These are phyloP conservation scores for Pyrrhoderma noxium DNA, from an alignment of 1,284 basidiomycete genomes.

Conservation along the genomic window DNA sequence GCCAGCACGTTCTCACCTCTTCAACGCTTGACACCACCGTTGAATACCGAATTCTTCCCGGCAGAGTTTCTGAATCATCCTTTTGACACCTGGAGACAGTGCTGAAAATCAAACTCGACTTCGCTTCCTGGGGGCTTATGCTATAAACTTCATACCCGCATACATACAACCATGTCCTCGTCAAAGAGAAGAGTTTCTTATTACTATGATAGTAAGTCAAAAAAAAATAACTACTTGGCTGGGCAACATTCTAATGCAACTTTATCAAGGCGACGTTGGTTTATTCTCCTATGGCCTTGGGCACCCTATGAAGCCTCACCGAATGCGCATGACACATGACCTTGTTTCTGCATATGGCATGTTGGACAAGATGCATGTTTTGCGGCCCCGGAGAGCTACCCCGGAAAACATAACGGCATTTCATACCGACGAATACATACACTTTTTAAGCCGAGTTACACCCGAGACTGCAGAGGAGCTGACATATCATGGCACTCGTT, in stretches of 20 bases:
- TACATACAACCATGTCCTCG: too few species aligned
- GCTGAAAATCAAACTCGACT: too few species aligned
- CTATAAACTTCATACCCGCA: too few species aligned
- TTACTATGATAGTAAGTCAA: slow-evolving; percentile 47
- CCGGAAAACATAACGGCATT: slow-evolving; percentile 85
- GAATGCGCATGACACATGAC: slow-evolving; percentile 90
- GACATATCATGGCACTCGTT: slow-evolving; percentile 77
- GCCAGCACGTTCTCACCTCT: too few species aligned
- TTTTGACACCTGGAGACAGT: too few species aligned
- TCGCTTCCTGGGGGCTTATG: too few species aligned
- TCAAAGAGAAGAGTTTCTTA: slow-evolving; percentile 54
- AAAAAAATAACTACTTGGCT: too few species aligned
- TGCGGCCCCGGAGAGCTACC: slow-evolving; percentile 79
- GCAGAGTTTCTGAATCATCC: too few species aligned
- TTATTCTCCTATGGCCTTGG: slow-evolving; percentile 82
- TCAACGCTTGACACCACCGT: too few species aligned
- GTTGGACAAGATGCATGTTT: slow-evolving; percentile 84
- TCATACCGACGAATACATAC: slow-evolving; percentile 97
- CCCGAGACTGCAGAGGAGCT: slow-evolving; percentile 84
- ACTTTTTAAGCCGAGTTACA: slow-evolving; percentile 82
- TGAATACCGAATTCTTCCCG: too few species aligned
- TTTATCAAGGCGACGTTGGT: slow-evolving; percentile 62
- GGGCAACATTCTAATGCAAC: slow-evolving; percentile 6
- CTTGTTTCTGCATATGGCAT: slow-evolving; percentile 88
- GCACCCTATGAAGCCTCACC: slow-evolving; percentile 93